Evolutionary conservation across 2,329 filamentous ascomycete species (phyloP).

Genomic region (Allantophomopsis cytisporea): DNA sequence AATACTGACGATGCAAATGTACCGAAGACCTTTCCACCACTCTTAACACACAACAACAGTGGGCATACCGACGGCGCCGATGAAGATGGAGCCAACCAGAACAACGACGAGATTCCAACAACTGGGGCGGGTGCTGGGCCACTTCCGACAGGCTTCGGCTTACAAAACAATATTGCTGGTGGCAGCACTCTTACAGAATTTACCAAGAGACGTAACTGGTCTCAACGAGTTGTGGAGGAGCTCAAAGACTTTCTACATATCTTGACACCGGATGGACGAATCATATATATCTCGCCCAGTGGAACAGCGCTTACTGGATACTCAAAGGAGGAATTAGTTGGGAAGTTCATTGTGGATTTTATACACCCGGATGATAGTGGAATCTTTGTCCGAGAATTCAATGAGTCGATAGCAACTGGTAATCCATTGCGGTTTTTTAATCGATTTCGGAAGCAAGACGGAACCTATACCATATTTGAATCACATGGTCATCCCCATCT

Average conservation of each 20-base stretch:
- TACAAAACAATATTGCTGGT: slow-evolving; percentile 9
- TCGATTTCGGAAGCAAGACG: slow-evolving; percentile 64
- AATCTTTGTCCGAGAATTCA: slow-evolving; percentile 77
- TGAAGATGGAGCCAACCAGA: slow-evolving; percentile 2
- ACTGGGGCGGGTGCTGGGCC: slow-evolving; percentile 16
- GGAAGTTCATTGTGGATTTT: slow-evolving; percentile 65
- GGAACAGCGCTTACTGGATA: slow-evolving; percentile 65
- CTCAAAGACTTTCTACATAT: slow-evolving; percentile 82
- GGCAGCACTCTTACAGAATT: slow-evolving; percentile 50
- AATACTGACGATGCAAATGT: slow-evolving; percentile 11
- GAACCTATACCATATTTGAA: slow-evolving; percentile 69
- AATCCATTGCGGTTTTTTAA: slow-evolving; percentile 75
- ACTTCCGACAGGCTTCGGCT: slow-evolving; percentile 15
- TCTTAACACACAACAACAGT: slow-evolving; percentile 7
- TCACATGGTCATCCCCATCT: slow-evolving; percentile 88
- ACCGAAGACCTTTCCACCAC: slow-evolving; percentile 15
- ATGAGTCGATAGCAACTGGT: slow-evolving; percentile 76
- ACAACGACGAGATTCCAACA: slow-evolving; percentile 8
- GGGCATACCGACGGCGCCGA: slow-evolving; percentile 6
- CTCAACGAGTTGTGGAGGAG: slow-evolving; percentile 78
- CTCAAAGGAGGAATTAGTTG: slow-evolving; percentile 53
- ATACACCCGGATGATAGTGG: slow-evolving; percentile 77
- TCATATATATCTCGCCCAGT: slow-evolving; percentile 78
- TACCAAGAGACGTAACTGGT: slow-evolving; percentile 64
- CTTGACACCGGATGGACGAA: slow-evolving; percentile 68